These are phyloP conservation scores for Castanea sativa DNA, from an alignment of 306 rosid species.

Conservation along the genomic window DNA sequence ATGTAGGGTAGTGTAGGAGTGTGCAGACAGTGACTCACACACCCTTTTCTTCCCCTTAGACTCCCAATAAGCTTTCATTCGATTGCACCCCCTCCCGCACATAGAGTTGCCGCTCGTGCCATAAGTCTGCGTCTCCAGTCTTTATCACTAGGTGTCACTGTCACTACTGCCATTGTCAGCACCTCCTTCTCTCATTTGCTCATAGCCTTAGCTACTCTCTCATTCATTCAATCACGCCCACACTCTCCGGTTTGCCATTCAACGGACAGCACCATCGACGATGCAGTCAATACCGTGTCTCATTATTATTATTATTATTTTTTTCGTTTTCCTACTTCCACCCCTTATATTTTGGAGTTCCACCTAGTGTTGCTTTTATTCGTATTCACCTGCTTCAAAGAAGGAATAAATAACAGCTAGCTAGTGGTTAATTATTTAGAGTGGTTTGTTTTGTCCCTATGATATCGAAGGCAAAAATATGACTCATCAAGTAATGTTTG, in stretches of 20 bases:
- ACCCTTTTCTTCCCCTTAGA: background rate
- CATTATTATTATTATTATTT: background rate
- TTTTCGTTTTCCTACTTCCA: background rate
- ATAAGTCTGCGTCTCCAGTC: background rate
- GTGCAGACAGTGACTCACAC: constrained; percentile 4
- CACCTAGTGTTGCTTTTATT: background rate
- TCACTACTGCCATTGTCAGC: constrained; percentile 12
- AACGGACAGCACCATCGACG: constrained; percentile 58
- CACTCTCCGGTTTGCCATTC: constrained; percentile 84
- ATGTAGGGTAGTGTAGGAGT: background rate
- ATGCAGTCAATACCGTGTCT: constrained; percentile 42
- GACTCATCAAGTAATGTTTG: too few species aligned
- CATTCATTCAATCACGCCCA: constrained; percentile 54
- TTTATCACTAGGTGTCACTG: background rate
- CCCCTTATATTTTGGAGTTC: background rate
- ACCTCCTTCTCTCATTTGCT: background rate
- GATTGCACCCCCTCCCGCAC: constrained; percentile 38
- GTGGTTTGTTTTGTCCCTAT: too few species aligned
- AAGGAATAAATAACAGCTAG: too few species aligned
- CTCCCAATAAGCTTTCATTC: constrained; percentile 18
- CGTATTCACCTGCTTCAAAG: background rate
- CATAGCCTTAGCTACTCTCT: background rate
- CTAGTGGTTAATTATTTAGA: too few species aligned
- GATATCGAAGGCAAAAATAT: too few species aligned
- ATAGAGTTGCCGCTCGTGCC: constrained; percentile 28